A percentile compares a stretch with the other conserved stretches of the same genome.
Evolutionary conservation across 768 basidiomycete species (phyloP).

Genomic region (Agrocybe praecox): DNA sequence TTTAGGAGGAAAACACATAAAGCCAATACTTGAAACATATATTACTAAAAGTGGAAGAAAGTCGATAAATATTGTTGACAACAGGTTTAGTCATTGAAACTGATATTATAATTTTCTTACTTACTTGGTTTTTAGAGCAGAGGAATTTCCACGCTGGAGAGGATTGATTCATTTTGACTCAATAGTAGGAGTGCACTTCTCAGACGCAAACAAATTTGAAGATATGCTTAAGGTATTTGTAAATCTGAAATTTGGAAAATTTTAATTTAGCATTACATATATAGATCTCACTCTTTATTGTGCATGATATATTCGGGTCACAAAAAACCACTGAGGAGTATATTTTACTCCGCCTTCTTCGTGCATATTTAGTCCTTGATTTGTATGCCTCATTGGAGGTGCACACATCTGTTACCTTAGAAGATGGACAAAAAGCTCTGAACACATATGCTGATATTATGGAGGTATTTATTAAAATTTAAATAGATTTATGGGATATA

Average conservation of each 20-base stretch:
- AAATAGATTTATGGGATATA: too few species aligned
- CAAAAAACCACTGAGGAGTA: conserved; percentile 19
- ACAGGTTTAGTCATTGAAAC: too few species aligned
- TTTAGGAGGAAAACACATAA: conserved; percentile 13
- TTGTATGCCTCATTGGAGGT: conserved; percentile 28
- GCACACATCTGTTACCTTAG: conserved; percentile 33
- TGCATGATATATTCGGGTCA: conserved; percentile 17
- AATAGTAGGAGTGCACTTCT: conserved; percentile 23
- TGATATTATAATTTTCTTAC: too few species aligned
- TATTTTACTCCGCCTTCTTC: conserved; percentile 24
- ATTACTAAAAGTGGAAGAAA: neutral
- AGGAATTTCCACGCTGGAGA: conserved; percentile 30
- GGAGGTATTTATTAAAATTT: conserved; percentile 13
- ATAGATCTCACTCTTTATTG: conserved; percentile 20
- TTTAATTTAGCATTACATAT: too few species aligned
- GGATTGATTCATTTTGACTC: conserved; percentile 30
- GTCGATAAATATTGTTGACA: conserved; percentile 3
- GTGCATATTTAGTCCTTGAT: conserved; percentile 28
- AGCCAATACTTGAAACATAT: conserved; percentile 4
- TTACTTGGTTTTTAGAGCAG: too few species aligned
- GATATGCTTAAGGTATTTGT: conserved; percentile 35
- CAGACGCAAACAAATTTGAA: conserved; percentile 31
- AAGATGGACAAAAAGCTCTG: conserved; percentile 20
- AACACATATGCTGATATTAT: conserved; percentile 19
- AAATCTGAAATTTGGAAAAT: too few species aligned